These are phyloP conservation scores for Phytophthora hibernalis DNA, from an alignment of 352 stramenopile genomes.

Conservation along the genomic window DNA sequence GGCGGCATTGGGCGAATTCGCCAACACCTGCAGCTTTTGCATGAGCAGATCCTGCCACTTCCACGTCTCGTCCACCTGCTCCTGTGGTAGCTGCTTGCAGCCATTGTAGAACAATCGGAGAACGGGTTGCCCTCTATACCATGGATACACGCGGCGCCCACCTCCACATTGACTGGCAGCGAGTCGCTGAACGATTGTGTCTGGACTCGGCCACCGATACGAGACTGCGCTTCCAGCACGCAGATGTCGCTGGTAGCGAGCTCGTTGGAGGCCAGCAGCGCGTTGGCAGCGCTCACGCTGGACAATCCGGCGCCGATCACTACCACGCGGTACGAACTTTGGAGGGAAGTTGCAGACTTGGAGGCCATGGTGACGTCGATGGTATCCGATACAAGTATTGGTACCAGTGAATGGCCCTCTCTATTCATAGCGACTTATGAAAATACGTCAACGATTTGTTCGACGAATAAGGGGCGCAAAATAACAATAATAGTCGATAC, in stretches of 20 bases:
- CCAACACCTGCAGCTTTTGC: slow-evolving; percentile 47
- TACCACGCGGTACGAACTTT: slow-evolving; percentile 43
- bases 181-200: slow-evolving; percentile 55
- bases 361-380: neutral
- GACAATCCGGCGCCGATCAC: slow-evolving; percentile 61
- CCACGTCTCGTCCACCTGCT: slow-evolving; percentile 53
- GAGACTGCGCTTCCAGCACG: slow-evolving; percentile 57
- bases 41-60: slow-evolving; percentile 54
- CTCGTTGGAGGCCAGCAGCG: slow-evolving; percentile 43
- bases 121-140: slow-evolving; percentile 58
- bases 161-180: slow-evolving; percentile 56
- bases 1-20: slow-evolving; percentile 30
- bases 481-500: no score
- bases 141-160: slow-evolving; percentile 72
- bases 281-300: slow-evolving; percentile 52
- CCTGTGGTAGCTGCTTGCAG: slow-evolving; percentile 32
- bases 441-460: no score
- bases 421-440: no score
- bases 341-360: neutral
- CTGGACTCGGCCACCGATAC: slow-evolving; percentile 64
- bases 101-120: slow-evolving; percentile 46
- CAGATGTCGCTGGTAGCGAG: slow-evolving; percentile 44
- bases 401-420: no score
- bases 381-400: no score
- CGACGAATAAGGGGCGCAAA: no score